A percentile compares a stretch with the other conserved stretches of the same genome.
These are phyloP conservation scores for Dendrobium nobile DNA, from an alignment of 106 monocot species.

Conservation along the genomic window DNA sequence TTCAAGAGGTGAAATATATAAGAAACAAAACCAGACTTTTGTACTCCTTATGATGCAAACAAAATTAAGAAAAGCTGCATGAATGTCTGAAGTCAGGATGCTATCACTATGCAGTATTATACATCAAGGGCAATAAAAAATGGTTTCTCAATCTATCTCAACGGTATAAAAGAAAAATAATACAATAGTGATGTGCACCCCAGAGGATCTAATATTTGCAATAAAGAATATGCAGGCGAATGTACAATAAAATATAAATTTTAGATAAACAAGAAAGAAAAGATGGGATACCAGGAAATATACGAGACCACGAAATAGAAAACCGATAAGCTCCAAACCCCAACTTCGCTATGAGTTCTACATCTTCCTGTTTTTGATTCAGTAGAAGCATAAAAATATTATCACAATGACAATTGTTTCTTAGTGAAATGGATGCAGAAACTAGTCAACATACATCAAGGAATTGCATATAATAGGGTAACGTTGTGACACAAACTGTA, in stretches of 20 bases:
- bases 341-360: constrained; percentile 72
- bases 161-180: not conserved
- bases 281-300: constrained; percentile 61
- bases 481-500: not conserved
- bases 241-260: not conserved
- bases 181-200: not conserved
- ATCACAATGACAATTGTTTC: not conserved
- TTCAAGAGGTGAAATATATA: not conserved
- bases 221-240: not conserved
- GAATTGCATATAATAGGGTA: not conserved
- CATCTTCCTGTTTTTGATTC: constrained; percentile 62
- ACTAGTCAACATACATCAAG: constrained; percentile 2
- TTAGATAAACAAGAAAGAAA: not conserved
- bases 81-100: not conserved
- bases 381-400: not conserved
- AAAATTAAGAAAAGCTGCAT: not conserved
- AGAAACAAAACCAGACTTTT: not conserved
- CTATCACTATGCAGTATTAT: not conserved
- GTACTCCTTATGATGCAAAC: not conserved
- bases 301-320: constrained; percentile 93
- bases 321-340: constrained; percentile 91
- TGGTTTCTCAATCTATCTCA: not conserved
- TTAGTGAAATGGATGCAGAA: not conserved
- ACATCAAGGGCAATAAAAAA: not conserved
- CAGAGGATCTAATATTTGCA: not conserved